Evolutionary conservation across 768 basidiomycete genomes (phyloP).

Genomic region (Cystobasidium onofrii): DNA sequence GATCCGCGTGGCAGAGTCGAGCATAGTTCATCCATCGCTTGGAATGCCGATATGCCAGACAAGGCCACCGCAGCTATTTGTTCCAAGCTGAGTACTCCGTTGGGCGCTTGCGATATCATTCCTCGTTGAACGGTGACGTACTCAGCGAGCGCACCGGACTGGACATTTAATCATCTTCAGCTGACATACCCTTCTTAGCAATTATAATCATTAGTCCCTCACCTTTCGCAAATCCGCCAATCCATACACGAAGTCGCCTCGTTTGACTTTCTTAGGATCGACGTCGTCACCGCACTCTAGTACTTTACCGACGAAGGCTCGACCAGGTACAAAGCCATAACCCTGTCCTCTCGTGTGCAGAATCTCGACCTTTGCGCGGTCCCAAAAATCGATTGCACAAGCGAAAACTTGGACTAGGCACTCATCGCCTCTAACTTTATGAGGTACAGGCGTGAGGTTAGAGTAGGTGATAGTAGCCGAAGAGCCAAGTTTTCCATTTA

Average conservation of each 20-base stretch:
- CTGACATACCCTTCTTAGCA: too few relatives aligned
- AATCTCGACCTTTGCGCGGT: slow-evolving; percentile 38
- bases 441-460: slow-evolving; percentile 22
- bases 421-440: slow-evolving; percentile 29
- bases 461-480: slow-evolving; percentile 20
- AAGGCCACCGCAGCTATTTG: slow-evolving; percentile 38
- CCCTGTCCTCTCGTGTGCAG: slow-evolving; percentile 32
- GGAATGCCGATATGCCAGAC: slow-evolving; percentile 39
- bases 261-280: slow-evolving; percentile 28
- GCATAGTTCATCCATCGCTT: slow-evolving; percentile 35
- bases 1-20: slow-evolving; percentile 32
- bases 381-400: slow-evolving; percentile 40
- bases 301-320: slow-evolving; percentile 42
- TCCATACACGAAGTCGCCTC: slow-evolving; percentile 42
- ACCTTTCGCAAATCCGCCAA: slow-evolving; percentile 37
- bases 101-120: slow-evolving; percentile 38
- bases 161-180: not conserved
- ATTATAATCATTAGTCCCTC: too few relatives aligned
- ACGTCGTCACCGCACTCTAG: slow-evolving; percentile 37
- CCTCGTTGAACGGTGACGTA: slow-evolving; percentile 38
- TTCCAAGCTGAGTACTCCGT: slow-evolving; percentile 35
- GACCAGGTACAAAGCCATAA: slow-evolving; percentile 40
- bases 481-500: not conserved
- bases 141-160: slow-evolving; percentile 41
- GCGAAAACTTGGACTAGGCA: slow-evolving; percentile 42